Conservation (phyloP, 148 eudicot genomes). For the Pouteria glomerata region DNA sequence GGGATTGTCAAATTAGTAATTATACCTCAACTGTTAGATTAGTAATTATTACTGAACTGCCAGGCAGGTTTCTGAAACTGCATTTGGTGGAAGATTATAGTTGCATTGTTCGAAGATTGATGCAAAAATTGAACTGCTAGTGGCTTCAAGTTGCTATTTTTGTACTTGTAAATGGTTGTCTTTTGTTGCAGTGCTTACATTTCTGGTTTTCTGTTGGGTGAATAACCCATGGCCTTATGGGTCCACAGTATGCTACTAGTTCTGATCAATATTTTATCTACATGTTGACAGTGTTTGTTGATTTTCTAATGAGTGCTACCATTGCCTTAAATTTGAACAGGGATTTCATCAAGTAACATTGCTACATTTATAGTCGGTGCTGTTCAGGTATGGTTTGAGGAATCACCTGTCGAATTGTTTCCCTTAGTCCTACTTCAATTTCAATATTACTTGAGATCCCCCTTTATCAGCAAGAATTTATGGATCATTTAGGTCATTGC, state of each 20-base stretch:
- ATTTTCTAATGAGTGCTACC: not conserved
- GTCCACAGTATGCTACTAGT: not conserved
- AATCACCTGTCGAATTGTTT: not conserved
- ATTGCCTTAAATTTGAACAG: conserved; percentile 31
- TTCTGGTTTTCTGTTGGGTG: not conserved
- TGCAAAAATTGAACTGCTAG: not conserved
- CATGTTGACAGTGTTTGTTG: not conserved
- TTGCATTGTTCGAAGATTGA: not conserved
- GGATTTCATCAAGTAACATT: conserved; percentile 37
- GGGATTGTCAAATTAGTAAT: not conserved
- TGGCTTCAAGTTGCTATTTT: not conserved
- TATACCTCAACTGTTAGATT: not conserved
- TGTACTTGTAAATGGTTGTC: not conserved
- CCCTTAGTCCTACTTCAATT: not conserved
- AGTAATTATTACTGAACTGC: not conserved
- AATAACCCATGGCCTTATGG: not conserved
- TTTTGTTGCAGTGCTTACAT: not conserved
- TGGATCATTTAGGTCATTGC: conserved; percentile 61
- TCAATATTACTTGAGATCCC: not conserved
- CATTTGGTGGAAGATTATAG: not conserved
- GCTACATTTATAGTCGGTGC: not conserved
- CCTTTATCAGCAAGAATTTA: conserved; percentile 4
- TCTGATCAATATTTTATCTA: not conserved
- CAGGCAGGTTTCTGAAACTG: not conserved
- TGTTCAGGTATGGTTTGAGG: conserved; percentile 4